These are phyloP conservation scores for Xylaria venustula DNA, from an alignment of 495 filamentous ascomycete genomes.

Conservation along the genomic window DNA sequence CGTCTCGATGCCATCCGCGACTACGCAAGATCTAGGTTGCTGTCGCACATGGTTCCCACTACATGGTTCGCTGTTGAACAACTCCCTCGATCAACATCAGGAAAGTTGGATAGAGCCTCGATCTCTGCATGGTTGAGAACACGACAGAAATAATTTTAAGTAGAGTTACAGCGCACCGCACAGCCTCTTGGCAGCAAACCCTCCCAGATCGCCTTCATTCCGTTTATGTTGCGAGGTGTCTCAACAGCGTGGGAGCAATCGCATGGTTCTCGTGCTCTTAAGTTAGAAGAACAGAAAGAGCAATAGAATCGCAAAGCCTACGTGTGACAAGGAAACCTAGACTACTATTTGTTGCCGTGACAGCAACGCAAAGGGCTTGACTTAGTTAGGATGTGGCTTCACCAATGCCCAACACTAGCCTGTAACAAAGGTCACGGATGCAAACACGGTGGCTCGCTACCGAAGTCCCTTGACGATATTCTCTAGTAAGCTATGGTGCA, in stretches of 20 bases:
- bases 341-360: too few relatives aligned
- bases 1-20: constrained; percentile 14
- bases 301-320: not conserved
- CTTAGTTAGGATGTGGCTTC: too few relatives aligned
- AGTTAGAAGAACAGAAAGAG: not conserved
- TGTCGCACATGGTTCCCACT: constrained; percentile 25
- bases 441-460: not conserved
- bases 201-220: not conserved
- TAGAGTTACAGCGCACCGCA: not conserved
- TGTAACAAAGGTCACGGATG: not conserved
- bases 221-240: not conserved
- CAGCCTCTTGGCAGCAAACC: not conserved
- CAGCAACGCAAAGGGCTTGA: too few relatives aligned
- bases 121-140: not conserved
- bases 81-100: constrained; percentile 24
- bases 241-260: not conserved
- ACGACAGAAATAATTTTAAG: not conserved
- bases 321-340: too few relatives aligned
- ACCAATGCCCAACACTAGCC: not conserved
- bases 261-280: not conserved
- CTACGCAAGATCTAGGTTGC: constrained; percentile 19
- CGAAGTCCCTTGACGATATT: not conserved
- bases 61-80: constrained; percentile 17
- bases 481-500: not conserved
- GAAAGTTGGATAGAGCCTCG: constrained; percentile 24